These are phyloP conservation scores for Eimeria zaria DNA, from an alignment of 169 alveolate species.

Conservation along the genomic window DNA sequence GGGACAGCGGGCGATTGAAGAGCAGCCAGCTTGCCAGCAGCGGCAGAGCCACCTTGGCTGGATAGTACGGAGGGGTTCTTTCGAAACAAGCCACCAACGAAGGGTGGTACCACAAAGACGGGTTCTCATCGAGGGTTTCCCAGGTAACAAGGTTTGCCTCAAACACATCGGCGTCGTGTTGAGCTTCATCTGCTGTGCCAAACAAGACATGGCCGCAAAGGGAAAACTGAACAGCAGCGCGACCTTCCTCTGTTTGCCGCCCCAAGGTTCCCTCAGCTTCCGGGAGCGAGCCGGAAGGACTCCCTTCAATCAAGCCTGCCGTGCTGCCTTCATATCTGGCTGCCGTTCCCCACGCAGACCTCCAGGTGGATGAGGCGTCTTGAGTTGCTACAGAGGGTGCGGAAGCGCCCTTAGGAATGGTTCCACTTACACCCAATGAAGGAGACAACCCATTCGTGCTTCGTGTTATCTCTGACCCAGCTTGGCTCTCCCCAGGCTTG, in stretches of 20 bases:
- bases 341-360: slow-evolving; percentile 74
- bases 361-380: slow-evolving; percentile 71
- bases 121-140: slow-evolving; percentile 92
- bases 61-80: slow-evolving; percentile 95
- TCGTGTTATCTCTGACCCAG: not conserved
- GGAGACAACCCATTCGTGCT: not conserved
- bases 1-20: slow-evolving; percentile 94
- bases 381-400: not conserved
- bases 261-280: slow-evolving; percentile 62
- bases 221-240: slow-evolving; percentile 84
- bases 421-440: not conserved
- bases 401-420: not conserved
- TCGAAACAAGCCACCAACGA: slow-evolving; percentile 95
- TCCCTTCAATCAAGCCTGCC: slow-evolving; percentile 41
- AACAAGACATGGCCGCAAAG: slow-evolving; percentile 92
- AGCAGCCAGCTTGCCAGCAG: slow-evolving; percentile 93
- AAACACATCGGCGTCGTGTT: slow-evolving; percentile 86
- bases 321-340: slow-evolving; percentile 60
- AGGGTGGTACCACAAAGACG: slow-evolving; percentile 95
- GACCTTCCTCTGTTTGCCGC: slow-evolving; percentile 56
- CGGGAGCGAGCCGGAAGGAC: slow-evolving; percentile 54
- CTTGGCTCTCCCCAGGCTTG: not conserved
- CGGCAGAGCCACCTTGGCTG: slow-evolving; percentile 95
- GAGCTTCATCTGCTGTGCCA: slow-evolving; percentile 85
- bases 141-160: slow-evolving; percentile 86